Evolutionary conservation across 2,329 filamentous ascomycete genomes (phyloP), one percentile per base, ranked within the genome.

Genomic region (Fusarium liriodendri): DNA sequence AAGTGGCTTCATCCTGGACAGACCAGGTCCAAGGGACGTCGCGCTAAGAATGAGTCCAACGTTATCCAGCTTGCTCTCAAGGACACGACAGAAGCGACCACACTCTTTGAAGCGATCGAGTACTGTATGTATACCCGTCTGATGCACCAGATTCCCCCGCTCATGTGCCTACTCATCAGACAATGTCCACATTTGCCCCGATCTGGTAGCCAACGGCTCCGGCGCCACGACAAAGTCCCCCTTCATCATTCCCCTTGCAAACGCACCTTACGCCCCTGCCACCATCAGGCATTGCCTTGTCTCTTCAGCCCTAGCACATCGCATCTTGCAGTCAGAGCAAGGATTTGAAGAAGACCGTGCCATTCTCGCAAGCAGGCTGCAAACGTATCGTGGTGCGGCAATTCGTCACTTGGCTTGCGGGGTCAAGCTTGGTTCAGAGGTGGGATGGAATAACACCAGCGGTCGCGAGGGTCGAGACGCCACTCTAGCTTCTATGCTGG

Each of bases 1-100:
- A 71, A 69, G 60, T 77, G 71, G 75, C 66, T 76, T 5, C 57
- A 67, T 45, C 72, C 74, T 2, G 74, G 74, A 9, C 70, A 76
- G 57, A 76, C 72, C 7, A 64, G 72, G 38, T 76, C 72, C 32
- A 76, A 76, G 45, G 68, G 69, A 2, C 60, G 67, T 10, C 62
- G 66, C 16, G 66, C 68, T 6, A 64, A 63, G n/a, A 55, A 52
- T 5, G 70, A 71, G 40, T 62, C 62, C 37, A 66, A 66, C 35
- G 37, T 47, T 16, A 55, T 59, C 13, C 59, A 42, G 18, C 57
- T 63, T 27, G 29, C 47, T 25, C 59, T 70, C 14, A 55, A 33
- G 16, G 64, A 64, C 37, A 22, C 42, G n/a, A 58, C 35, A 10
- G 64, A 63, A 29, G 20, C 45, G 6, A 50, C 40, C 16, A 47